Evolutionary conservation across 1,284 basidiomycete species (phyloP).

Genomic region (Tylopilus sp.): DNA sequence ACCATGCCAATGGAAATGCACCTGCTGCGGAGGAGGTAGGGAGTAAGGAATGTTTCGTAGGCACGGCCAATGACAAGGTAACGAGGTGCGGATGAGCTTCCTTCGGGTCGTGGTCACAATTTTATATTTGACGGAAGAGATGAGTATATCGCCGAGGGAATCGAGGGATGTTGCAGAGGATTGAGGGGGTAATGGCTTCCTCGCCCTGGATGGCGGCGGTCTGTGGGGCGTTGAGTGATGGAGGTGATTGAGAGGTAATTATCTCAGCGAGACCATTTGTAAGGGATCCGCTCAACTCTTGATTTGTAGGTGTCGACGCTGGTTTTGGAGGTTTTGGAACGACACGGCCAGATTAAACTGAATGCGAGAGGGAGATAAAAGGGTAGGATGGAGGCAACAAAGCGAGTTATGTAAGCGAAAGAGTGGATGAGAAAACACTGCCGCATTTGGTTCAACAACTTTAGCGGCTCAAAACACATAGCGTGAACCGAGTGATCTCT

Average conservation of each 20-base stretch:
- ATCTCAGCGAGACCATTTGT: slow-evolving; percentile 99
- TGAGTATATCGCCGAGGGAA: slow-evolving; percentile 64
- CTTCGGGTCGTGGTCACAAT: slow-evolving; percentile 94
- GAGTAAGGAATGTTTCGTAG: slow-evolving; percentile 91
- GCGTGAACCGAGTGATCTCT: too few species aligned
- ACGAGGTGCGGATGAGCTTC: slow-evolving; percentile 96
- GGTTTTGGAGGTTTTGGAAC: too few species aligned
- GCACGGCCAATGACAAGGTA: slow-evolving; percentile 98
- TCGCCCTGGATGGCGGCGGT: slow-evolving; percentile 97
- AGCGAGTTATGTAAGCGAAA: too few species aligned
- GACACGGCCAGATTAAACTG: too few species aligned
- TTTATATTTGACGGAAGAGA: slow-evolving; percentile 89
- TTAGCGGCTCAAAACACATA: too few species aligned
- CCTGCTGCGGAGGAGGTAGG: slow-evolving; percentile 89
- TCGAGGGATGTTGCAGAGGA: slow-evolving; percentile 67
- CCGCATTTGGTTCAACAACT: too few species aligned
- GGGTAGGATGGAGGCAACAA: too few species aligned
- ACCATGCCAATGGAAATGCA: slow-evolving; percentile 93
- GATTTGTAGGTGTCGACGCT: too few species aligned
- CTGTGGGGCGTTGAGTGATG: slow-evolving; percentile 42
- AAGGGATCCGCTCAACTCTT: too few species aligned
- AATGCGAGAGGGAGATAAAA: too few species aligned
- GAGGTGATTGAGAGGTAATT: slow-evolving; percentile 49
- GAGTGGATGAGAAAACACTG: too few species aligned
- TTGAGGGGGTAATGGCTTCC: slow-evolving; percentile 82